Conservation (phyloP, 192 early-diverging fungal genomes). For the Coemansia sp. region DNA sequence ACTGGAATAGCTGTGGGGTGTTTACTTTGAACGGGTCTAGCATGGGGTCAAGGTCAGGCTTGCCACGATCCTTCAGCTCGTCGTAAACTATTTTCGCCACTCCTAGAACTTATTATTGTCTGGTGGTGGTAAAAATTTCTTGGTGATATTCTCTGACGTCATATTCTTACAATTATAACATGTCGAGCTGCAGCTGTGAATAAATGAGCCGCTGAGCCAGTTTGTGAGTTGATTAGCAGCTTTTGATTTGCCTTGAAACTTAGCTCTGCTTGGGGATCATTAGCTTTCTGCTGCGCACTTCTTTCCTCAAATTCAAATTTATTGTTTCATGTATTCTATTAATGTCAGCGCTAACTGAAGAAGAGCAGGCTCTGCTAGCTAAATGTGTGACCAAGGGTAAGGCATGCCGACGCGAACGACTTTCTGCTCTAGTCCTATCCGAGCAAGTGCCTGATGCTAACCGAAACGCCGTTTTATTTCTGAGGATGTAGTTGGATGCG, state of each 20-base stretch:
- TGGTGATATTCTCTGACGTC: not conserved
- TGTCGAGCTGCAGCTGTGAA: too few relatives aligned
- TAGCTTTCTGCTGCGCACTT: not conserved
- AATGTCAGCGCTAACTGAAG: not conserved
- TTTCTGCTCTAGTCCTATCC: too few relatives aligned
- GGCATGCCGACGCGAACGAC: not conserved
- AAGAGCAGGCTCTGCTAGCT: constrained; percentile 26
- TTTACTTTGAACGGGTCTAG: not conserved
- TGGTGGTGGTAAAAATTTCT: not conserved
- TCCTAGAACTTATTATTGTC: not conserved
- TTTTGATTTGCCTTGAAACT: too few relatives aligned
- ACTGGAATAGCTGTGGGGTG: not conserved
- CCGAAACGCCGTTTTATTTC: not conserved
- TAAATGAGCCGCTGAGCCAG: too few relatives aligned
- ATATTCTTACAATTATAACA: too few relatives aligned
- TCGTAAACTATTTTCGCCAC: not conserved
- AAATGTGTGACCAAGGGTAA: constrained; percentile 32
- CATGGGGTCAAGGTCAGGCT: too few relatives aligned
- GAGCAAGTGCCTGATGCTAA: not conserved
- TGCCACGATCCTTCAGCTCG: not conserved
- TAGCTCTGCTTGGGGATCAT: not conserved
- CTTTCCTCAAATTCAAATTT: not conserved
- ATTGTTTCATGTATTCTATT: not conserved
- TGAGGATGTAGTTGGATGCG: constrained; percentile 22
- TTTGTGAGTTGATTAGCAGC: too few relatives aligned